phyloP scores from a whole-genome alignment of 75 land plant species.

The Gnetum montanum region DNA sequence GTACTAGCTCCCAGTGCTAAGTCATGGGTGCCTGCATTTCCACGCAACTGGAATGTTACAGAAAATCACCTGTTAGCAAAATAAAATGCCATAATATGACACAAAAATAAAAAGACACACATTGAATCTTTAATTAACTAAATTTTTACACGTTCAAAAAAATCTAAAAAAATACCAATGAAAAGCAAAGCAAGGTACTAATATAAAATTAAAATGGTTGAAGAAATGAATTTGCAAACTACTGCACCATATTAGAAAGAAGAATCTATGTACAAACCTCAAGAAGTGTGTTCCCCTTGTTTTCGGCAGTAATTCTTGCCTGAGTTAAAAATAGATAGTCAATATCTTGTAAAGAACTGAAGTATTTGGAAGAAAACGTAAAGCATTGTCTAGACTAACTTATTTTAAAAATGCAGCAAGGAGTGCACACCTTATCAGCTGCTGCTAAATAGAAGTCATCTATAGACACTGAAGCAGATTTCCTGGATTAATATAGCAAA shows the following conservation, averaged over 20 bases:
- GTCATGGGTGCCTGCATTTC: slow-evolving; percentile 98
- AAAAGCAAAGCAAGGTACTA: no score
- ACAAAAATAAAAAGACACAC: not conserved
- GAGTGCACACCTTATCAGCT: slow-evolving; percentile 60
- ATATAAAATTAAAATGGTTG: no score
- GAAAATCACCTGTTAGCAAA: not conserved
- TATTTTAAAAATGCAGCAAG: no score
- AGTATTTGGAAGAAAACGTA: no score
- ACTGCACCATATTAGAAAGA: no score
- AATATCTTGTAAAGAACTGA: no score
- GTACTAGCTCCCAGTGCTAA: slow-evolving; percentile 66
- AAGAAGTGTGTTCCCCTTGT: slow-evolving; percentile 69
- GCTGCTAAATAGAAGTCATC: slow-evolving; percentile 96
- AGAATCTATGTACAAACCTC: slow-evolving; percentile 37
- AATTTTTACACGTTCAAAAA: no score
- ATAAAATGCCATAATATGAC: not conserved
- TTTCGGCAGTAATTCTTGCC: slow-evolving; percentile 58
- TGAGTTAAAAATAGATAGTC: slow-evolving; percentile 19
- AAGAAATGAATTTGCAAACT: no score
- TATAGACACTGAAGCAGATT: slow-evolving; percentile 72
- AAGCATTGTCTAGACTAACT: not conserved
- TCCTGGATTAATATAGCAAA: slow-evolving; percentile 24
- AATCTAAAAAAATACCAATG: no score
- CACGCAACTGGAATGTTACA: slow-evolving; percentile 57
- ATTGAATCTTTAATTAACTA: no score